These are phyloP conservation scores for Isabelozyma heimii DNA, from an alignment of 805 yeast genomes.

Conservation along the genomic window DNA sequence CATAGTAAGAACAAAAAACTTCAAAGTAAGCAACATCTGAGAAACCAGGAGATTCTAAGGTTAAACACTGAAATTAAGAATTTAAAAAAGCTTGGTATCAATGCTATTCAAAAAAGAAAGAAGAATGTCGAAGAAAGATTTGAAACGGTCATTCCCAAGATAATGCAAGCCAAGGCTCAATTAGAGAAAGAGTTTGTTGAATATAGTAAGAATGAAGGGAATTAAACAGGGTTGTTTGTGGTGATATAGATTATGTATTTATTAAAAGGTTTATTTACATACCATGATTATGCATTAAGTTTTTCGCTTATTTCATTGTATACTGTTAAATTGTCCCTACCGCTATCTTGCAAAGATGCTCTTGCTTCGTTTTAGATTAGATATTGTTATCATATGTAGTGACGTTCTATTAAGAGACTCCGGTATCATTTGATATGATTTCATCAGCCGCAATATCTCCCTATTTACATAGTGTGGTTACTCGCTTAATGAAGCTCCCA, in stretches of 20 bases:
- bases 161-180: slow-evolving; percentile 20
- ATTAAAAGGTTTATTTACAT: background rate
- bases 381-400: too few species aligned
- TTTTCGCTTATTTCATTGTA: slow-evolving; percentile 24
- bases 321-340: too few species aligned
- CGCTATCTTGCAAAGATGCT: too few species aligned
- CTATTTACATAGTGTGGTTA: slow-evolving; percentile 5
- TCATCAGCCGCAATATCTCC: too few species aligned
- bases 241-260: too few species aligned
- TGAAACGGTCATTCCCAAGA: slow-evolving; percentile 32
- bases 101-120: slow-evolving; percentile 16
- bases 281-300: background rate
- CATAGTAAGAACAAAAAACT: slow-evolving; percentile 23
- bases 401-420: too few species aligned
- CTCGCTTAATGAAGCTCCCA: slow-evolving; percentile 38
- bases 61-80: slow-evolving; percentile 22
- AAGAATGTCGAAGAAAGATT: slow-evolving; percentile 30
- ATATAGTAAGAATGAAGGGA: background rate
- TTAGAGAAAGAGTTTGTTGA: slow-evolving; percentile 13
- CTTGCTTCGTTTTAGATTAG: too few species aligned
- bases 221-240: too few species aligned
- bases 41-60: slow-evolving; percentile 22
- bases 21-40: slow-evolving; percentile 18
- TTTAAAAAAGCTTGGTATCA: slow-evolving; percentile 3
- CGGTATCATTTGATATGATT: too few species aligned